Evolutionary conservation across 2,329 filamentous ascomycete species (phyloP), one percentile per base, ranked within the genome.

Genomic region (Colletotrichum lindemuthianum): DNA sequence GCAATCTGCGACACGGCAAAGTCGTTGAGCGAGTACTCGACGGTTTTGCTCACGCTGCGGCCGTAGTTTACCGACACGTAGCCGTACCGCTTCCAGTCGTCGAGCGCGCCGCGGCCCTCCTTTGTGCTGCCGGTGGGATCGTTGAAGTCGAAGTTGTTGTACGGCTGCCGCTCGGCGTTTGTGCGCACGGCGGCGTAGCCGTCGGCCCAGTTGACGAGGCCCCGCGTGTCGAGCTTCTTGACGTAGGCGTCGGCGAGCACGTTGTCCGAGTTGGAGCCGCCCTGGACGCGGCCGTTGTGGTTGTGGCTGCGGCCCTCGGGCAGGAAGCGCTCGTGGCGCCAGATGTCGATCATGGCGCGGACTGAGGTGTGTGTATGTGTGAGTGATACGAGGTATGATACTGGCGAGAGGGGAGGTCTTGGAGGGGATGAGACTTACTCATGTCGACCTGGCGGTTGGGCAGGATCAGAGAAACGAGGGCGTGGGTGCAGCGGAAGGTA

Each of bases 211-310:
- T 88, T 79, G 16, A 89, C 79, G 70, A 5, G 86, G 72, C 3
- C 84, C 80, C 40, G 2, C 1, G 39, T 16, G 2, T 65, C 58
- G 13, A 69, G 65, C 5, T 67, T 65, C 71, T 88, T 88, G 3
- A 87, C 79, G 58, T 85, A 88, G 0, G 86, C 86, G 68, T 89
- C 86, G 6, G 86, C 86, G 13, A 89, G 79, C 1, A 88, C 79
- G 41, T 87, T 88, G 70, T 88, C 86, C 0, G 85, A 83, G 63
- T 88, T 87, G 15, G 82, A 86, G 4, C 86, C 86, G 3, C 85
- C 86, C 70, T 88, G 85, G 0, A 83, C 81, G 8, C 83, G 79
- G 10, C 86, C 86, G 59, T 88, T 88, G 73, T 78, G 84, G 70
- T 87, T 86, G 10, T 80, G 82, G 1, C 81, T 85, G 37, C 85